Evolutionary conservation across 2,329 filamentous ascomycete genomes (phyloP).

Genomic region (Trichophaea hybrida): DNA sequence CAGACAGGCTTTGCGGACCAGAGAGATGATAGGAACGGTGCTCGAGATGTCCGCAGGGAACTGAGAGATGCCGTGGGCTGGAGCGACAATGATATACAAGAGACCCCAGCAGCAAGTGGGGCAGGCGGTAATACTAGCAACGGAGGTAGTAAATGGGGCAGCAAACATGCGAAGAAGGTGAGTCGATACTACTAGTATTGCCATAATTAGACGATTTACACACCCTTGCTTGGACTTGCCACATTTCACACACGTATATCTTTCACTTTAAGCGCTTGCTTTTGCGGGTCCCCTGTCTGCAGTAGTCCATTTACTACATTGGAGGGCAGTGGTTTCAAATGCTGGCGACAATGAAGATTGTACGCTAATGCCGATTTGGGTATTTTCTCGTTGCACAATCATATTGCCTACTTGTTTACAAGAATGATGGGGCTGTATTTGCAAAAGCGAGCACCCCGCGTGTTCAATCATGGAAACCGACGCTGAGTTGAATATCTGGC

Average conservation of each 20-base stretch:
- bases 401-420: too few relatives aligned
- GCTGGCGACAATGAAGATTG: too few relatives aligned
- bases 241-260: background rate
- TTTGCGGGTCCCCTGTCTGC: too few relatives aligned
- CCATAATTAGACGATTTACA: background rate
- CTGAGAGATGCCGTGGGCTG: slow-evolving; percentile 19
- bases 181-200: slow-evolving; percentile 2
- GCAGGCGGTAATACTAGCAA: slow-evolving; percentile 4
- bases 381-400: too few relatives aligned
- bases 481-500: too few relatives aligned
- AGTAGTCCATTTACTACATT: too few relatives aligned
- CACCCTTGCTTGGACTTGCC: background rate
- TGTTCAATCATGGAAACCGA: too few relatives aligned
- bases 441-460: too few relatives aligned
- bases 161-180: slow-evolving; percentile 20
- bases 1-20: slow-evolving; percentile 5
- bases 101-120: slow-evolving; percentile 2
- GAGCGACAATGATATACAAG: slow-evolving; percentile 16
- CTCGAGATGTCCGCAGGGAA: slow-evolving; percentile 17
- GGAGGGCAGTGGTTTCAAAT: too few relatives aligned
- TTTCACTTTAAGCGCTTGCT: background rate
- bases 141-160: slow-evolving; percentile 17
- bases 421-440: too few relatives aligned
- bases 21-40: slow-evolving; percentile 20
- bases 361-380: too few relatives aligned